Percentiles rank a stretch among this genome's conserved stretches.
Conservation (phyloP, 495 filamentous ascomycete species). For the Cenococcum geophilum region DNA sequence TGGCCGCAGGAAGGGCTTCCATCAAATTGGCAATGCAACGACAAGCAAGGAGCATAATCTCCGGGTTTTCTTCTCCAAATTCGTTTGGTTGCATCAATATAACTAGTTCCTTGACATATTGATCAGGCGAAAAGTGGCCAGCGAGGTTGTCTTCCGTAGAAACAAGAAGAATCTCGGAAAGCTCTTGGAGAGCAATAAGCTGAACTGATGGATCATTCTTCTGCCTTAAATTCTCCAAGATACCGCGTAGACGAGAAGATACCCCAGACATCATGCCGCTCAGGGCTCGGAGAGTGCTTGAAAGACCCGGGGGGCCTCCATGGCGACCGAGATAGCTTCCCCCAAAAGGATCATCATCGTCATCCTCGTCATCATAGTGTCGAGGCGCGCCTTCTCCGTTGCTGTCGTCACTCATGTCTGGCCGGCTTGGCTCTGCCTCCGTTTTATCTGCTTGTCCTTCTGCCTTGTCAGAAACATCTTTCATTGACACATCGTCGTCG, state of each 20-base stretch:
- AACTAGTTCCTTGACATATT: conserved; percentile 92
- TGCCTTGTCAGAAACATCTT: conserved; percentile 45
- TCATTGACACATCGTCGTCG: conserved; percentile 41
- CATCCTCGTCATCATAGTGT: conserved; percentile 55
- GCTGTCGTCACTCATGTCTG: conserved; percentile 43
- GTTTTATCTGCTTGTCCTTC: conserved; percentile 42
- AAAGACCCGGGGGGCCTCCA: conserved; percentile 56
- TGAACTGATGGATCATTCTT: conserved; percentile 83
- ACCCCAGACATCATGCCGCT: conserved; percentile 87
- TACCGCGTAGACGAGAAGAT: conserved; percentile 71
- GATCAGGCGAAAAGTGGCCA: conserved; percentile 89
- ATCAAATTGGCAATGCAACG: conserved; percentile 95
- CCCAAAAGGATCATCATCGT: conserved; percentile 75
- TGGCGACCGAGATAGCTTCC: conserved; percentile 60
- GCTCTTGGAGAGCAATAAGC: conserved; percentile 84
- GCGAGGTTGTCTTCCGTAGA: conserved; percentile 96
- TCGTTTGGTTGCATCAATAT: conserved; percentile 85
- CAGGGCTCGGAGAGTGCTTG: conserved; percentile 74
- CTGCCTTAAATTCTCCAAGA: conserved; percentile 73
- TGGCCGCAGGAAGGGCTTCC: conserved; percentile 90
- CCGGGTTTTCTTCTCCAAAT: conserved; percentile 82
- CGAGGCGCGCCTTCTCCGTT: conserved; percentile 48
- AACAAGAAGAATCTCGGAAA: conserved; percentile 87
- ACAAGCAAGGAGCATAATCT: conserved; percentile 97
- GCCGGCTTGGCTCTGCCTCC: conserved; percentile 39